These are phyloP conservation scores for Cladorrhinum sp. DNA, from an alignment of 2,329 filamentous ascomycete genomes.

Conservation along the genomic window DNA sequence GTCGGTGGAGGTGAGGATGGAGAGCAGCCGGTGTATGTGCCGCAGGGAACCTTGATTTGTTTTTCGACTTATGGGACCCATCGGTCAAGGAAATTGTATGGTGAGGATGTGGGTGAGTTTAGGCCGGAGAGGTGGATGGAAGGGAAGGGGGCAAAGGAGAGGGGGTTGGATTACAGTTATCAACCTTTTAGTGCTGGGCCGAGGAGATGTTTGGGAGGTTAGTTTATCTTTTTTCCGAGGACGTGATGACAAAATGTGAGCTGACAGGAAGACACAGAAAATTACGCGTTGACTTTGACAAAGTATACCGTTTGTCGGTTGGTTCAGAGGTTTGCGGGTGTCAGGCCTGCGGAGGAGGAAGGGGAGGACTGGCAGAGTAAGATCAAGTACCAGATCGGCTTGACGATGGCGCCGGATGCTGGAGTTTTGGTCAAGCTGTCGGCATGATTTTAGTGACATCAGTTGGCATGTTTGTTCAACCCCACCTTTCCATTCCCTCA, in stretches of 20 bases:
- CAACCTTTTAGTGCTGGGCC: background rate
- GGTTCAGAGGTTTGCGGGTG: background rate
- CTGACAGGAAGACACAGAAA: background rate
- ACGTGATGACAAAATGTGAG: background rate
- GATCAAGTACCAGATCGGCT: background rate
- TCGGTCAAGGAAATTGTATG: background rate
- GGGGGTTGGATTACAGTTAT: background rate
- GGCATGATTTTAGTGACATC: background rate
- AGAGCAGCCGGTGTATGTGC: background rate
- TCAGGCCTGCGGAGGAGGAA: background rate
- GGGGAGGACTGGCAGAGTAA: background rate
- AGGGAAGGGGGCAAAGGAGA: background rate
- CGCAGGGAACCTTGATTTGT: background rate
- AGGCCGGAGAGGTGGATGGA: background rate
- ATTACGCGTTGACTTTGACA: background rate
- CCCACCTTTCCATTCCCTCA: too few relatives aligned
- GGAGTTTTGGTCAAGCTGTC: background rate
- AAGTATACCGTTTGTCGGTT: background rate
- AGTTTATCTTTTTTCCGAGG: background rate
- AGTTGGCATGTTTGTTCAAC: background rate
- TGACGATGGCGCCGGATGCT: background rate
- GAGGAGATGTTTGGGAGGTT: background rate
- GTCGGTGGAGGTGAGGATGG: background rate
- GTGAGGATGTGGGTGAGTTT: background rate
- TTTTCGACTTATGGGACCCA: background rate